Conservation (phyloP, 495 filamentous ascomycete genomes). For the Baudoinia panamericana region DNA sequence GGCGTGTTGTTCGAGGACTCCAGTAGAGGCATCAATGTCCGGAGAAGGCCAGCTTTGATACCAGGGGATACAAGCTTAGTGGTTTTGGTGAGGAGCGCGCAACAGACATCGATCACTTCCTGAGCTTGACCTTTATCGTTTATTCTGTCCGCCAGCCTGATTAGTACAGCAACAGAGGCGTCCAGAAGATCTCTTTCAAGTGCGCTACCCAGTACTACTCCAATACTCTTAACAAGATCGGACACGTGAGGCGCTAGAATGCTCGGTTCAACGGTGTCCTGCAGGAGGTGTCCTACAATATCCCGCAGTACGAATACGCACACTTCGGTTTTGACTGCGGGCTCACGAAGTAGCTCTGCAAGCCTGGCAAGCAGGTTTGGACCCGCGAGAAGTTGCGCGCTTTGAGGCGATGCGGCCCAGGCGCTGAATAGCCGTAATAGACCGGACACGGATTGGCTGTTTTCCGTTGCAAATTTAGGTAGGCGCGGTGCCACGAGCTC, state of each 20-base stretch:
- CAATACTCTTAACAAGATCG: conserved; percentile 37
- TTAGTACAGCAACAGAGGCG: conserved; percentile 62
- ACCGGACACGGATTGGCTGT: conserved; percentile 74
- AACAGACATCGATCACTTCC: conserved; percentile 58
- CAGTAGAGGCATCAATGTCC: conserved; percentile 38
- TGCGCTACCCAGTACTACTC: conserved; percentile 40
- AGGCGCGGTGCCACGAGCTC: conserved; percentile 65
- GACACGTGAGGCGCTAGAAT: conserved; percentile 2
- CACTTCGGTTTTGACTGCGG: conserved; percentile 76
- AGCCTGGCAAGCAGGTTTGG: conserved; percentile 49
- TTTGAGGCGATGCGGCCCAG: conserved; percentile 57
- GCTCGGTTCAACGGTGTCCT: neutral
- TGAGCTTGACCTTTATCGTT: conserved; percentile 52
- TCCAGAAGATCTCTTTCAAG: conserved; percentile 58
- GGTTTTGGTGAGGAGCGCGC: conserved; percentile 61
- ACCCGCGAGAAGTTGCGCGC: conserved; percentile 56
- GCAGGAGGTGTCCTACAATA: conserved; percentile 54
- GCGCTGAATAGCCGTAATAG: conserved; percentile 65
- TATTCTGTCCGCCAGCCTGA: conserved; percentile 60
- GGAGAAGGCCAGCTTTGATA: conserved; percentile 67
- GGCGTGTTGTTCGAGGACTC: conserved; percentile 2
- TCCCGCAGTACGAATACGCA: conserved; percentile 65
- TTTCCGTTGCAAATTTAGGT: conserved; percentile 70
- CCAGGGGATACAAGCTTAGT: conserved; percentile 64
- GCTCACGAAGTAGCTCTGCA: conserved; percentile 54